These are phyloP conservation scores for Ascoidea rubescens DNA, from an alignment of 805 yeast genomes.

Conservation along the genomic window DNA sequence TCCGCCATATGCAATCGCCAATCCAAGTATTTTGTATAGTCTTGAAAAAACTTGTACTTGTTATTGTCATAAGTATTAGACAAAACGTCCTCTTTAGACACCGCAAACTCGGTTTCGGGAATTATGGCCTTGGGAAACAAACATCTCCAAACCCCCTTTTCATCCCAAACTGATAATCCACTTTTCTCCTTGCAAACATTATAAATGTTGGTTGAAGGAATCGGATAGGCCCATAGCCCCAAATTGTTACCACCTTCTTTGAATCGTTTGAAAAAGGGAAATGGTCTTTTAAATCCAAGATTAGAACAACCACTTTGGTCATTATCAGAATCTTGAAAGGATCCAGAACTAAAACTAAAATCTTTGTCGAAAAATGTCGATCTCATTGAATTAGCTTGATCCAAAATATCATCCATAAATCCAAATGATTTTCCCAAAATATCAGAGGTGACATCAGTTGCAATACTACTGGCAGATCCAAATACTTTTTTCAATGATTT, in stretches of 20 bases:
- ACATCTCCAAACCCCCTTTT: conserved; percentile 81
- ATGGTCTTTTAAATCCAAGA: neutral
- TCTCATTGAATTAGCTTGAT: neutral
- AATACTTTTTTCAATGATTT: conserved; percentile 4
- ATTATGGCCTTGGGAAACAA: conserved; percentile 49
- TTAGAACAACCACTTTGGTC: neutral
- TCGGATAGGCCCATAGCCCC: conserved; percentile 38
- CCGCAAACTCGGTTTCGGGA: conserved; percentile 19
- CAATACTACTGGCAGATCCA: conserved; percentile 5
- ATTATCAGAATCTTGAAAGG: neutral
- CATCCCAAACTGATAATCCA: conserved; percentile 76
- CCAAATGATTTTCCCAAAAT: neutral
- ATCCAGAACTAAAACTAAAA: neutral
- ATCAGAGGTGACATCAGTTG: conserved; percentile 5
- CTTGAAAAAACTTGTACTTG: conserved; percentile 43
- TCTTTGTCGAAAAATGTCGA: neutral
- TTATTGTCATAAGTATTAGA: conserved; percentile 35
- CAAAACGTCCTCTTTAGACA: conserved; percentile 19
- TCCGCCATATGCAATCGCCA: conserved; percentile 51
- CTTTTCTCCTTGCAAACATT: conserved; percentile 45
- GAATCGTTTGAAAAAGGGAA: neutral
- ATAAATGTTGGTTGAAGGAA: conserved; percentile 46
- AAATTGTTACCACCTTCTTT: conserved; percentile 9
- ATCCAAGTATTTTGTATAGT: conserved; percentile 47
- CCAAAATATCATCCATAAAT: neutral